Evolutionary conservation across 177 flowering plant species (phyloP).

Genomic region (Vitis hybrid): DNA sequence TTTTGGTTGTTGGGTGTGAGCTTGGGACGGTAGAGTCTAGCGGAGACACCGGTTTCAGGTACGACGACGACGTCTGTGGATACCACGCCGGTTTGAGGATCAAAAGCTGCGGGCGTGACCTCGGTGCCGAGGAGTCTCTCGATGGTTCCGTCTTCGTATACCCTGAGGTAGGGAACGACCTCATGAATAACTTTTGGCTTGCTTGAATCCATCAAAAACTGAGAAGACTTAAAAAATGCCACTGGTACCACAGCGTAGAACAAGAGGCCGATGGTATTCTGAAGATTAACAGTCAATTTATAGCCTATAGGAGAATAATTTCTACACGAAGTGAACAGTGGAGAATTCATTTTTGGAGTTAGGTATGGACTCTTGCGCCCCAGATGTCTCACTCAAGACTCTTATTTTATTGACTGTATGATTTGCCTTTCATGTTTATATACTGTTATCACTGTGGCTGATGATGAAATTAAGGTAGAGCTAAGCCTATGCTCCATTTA

Average conservation of each 20-base stretch:
- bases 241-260: not conserved
- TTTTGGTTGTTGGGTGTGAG: slow-evolving; percentile 13
- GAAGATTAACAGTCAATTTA: not conserved
- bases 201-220: slow-evolving; percentile 18
- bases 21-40: slow-evolving; percentile 45
- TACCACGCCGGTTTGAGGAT: slow-evolving; percentile 31
- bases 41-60: slow-evolving; percentile 41
- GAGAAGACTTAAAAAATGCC: not conserved
- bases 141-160: slow-evolving; percentile 40
- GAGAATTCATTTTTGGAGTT: no score
- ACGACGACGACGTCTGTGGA: slow-evolving; percentile 44
- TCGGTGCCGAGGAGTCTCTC: slow-evolving; percentile 36
- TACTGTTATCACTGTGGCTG: no score
- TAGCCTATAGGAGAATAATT: no score
- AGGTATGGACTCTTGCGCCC: no score
- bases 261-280: no score
- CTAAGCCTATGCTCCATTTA: no score
- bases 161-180: slow-evolving; percentile 38
- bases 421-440: no score
- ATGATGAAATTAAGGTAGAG: no score
- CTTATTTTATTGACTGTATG: no score
- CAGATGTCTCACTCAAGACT: no score
- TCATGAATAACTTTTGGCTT: slow-evolving; percentile 25
- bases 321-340: no score
- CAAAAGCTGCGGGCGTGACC: slow-evolving; percentile 29